Percentiles rank a stretch among this genome's conserved stretches.
Evolutionary conservation across 305 asterid genomes (phyloP).

Genomic region (Fraxinus paxiana): DNA sequence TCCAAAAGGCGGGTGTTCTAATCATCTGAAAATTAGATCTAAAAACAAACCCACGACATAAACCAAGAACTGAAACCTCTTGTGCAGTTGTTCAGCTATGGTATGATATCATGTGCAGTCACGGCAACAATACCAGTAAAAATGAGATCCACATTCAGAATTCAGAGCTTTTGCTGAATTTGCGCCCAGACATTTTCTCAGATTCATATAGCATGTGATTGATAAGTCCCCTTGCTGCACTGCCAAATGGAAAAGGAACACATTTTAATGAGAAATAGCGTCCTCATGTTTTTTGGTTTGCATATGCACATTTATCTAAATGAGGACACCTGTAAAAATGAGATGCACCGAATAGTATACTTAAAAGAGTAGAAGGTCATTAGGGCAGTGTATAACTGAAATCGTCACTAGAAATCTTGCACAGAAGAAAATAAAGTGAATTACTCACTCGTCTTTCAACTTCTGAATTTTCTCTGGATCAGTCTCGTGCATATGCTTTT

Average conservation of each 20-base stretch:
- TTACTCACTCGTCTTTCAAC: constrained; percentile 70
- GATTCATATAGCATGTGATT: constrained; percentile 78
- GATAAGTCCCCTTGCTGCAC: constrained; percentile 83
- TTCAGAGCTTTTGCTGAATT: constrained; percentile 48
- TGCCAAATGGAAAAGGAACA: constrained; percentile 27
- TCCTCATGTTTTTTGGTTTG: not conserved
- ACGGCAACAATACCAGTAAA: not conserved
- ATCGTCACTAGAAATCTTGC: not conserved
- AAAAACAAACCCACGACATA: not conserved
- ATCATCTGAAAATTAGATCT: not conserved
- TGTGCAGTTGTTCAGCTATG: not conserved
- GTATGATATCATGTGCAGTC: not conserved
- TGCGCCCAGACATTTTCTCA: constrained; percentile 58
- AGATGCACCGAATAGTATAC: not conserved
- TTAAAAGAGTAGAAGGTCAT: not conserved
- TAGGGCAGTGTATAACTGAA: not conserved
- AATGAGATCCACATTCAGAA: not conserved
- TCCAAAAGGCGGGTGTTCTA: not conserved
- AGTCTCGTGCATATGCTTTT: constrained; percentile 66
- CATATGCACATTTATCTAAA: not conserved
- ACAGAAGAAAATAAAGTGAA: not conserved
- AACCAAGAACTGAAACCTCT: not conserved
- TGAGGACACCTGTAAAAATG: not conserved
- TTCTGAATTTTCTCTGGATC: constrained; percentile 74
- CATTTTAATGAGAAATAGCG: not conserved